Base-by-base conservation (phyloP, 2,329 filamentous ascomycete genomes). In the Fusarium sulawesiense region DNA sequence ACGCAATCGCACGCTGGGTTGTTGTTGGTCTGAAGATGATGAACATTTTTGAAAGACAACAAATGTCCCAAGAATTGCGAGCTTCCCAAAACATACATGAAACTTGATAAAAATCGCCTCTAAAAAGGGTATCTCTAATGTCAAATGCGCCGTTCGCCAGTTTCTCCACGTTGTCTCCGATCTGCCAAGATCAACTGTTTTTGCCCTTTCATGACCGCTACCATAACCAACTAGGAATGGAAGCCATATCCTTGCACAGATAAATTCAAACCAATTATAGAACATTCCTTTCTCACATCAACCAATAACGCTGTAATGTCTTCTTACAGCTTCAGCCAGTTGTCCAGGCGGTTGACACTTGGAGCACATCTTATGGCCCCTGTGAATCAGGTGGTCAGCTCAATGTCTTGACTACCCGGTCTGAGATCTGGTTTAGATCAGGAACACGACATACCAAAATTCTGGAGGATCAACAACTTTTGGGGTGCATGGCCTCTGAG, bases 391-490 rank as follows among this genome's bases (percentile, higher is more conserved):
- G 18, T 16, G 12, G 40, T 71, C 37, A 60, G 50, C 41, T 63
- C 32, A 29, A 45, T 27, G 44, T 21, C 34, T 42, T 25, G 18
- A 32, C 25, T 44, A 12, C 29, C 29, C 12, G 57, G 29, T 49
- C 42, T 21, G 20, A 34, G 29, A 45, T 16, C 23, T 37, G 14
- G 3, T 44, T 14, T n/a, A 23, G 16, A 32, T 11, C 32, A 14
- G n/a, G 64, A 44, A 42, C 11, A 40, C 23, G 23, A 40, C 72
- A 37, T 64, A 74, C 73, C 73, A 75, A 30, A 66, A 74, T 45
- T 75, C 69, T n/a, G 71, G 64, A 18, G 73, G 69, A 37, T 73
- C 66, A 53, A 75, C 68, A 53, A 75, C 51, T 23, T 64, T 75
- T 21, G 73, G 73, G 7, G 60, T 60, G 27, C 73, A 75, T 16